These are phyloP conservation scores for Zea mays DNA, from an alignment of 176 grass and related monocot species.

Conservation along the genomic window Zm-B73-REFERENCE-NAM-5.0 NC_050097.1:170831501-170832000, in stretches of 20 bases:
- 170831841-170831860: not conserved
- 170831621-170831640: slow-evolving; percentile 81
- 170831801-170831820: not conserved
- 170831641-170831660: slow-evolving; percentile 94
- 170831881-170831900: not conserved
- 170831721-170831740: slow-evolving; percentile 91
- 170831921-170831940: not conserved
- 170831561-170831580: slow-evolving; percentile 68
- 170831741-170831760: slow-evolving; percentile 36
- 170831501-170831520: not conserved
- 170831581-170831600: slow-evolving; percentile 61
- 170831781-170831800: not conserved
- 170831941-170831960: not conserved
- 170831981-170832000: not conserved
- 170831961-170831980: not conserved
- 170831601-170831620: slow-evolving; percentile 68
- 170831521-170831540: slow-evolving; percentile 18
- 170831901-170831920: not conserved
- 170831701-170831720: slow-evolving; percentile 90
- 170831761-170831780: slow-evolving; percentile 1
- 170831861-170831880: not conserved
- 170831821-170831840: slow-evolving; percentile 3
- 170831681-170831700: slow-evolving; percentile 73
- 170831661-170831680: slow-evolving; percentile 95
- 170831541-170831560: slow-evolving; percentile 88